phyloP scores from a whole-genome alignment of 2,329 filamentous ascomycete species.

The Fusarium tanahbumbuense region DNA sequence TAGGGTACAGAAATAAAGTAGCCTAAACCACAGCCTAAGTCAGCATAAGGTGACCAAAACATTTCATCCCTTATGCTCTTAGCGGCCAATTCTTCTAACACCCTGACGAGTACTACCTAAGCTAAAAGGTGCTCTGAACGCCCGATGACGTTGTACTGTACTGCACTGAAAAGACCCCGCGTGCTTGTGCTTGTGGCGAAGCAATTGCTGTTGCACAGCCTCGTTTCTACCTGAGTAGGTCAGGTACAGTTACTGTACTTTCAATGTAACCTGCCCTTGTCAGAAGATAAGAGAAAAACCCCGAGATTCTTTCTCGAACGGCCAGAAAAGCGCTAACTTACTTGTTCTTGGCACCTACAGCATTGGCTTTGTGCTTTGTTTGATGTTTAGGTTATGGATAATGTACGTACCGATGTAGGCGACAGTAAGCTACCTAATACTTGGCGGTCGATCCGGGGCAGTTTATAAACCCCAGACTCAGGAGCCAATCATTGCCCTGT shows the following conservation, averaged over 20 bases:
- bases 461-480: not conserved
- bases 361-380: not conserved
- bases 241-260: not conserved
- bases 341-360: not conserved
- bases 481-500: conserved; percentile 7
- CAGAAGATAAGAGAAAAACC: not conserved
- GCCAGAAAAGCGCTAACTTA: not conserved
- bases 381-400: not conserved
- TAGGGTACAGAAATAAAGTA: too few species aligned
- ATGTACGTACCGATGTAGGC: not conserved
- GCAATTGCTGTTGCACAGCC: conserved; percentile 25
- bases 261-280: not conserved
- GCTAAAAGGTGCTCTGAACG: not conserved
- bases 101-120: too few species aligned
- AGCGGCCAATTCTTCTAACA: too few species aligned
- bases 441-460: conserved; percentile 15
- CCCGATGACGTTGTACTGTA: conserved; percentile 21
- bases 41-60: too few species aligned
- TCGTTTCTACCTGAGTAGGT: not conserved
- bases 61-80: too few species aligned
- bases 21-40: too few species aligned
- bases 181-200: conserved; percentile 29
- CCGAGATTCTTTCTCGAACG: not conserved
- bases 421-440: not conserved
- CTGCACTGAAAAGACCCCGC: conserved; percentile 13